phyloP scores from a whole-genome alignment of 2,329 filamentous ascomycete species.

The Colletotrichum australisinense region DNA sequence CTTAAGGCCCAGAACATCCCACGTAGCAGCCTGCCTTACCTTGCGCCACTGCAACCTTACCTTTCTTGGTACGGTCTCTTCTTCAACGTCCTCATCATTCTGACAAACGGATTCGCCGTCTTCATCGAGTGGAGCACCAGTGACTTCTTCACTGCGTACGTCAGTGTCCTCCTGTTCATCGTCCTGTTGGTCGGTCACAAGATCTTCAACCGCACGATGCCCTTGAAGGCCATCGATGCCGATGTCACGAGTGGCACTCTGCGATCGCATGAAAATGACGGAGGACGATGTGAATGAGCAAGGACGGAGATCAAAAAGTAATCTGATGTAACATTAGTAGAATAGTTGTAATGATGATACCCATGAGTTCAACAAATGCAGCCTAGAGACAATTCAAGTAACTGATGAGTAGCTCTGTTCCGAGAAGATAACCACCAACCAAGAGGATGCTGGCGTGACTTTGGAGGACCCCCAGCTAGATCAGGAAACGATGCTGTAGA shows the following conservation, averaged over 20 bases:
- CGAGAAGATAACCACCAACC: neutral
- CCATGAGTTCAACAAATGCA: constrained; percentile 11
- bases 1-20: constrained; percentile 67
- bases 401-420: neutral
- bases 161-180: constrained; percentile 73
- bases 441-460: neutral
- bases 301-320: neutral
- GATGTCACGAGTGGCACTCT: constrained; percentile 43
- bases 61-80: constrained; percentile 74
- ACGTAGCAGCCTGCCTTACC: constrained; percentile 69
- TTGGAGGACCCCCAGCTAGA: neutral
- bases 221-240: constrained; percentile 49
- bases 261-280: constrained; percentile 8
- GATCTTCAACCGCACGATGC: constrained; percentile 53
- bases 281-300: neutral
- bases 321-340: constrained; percentile 33
- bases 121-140: constrained; percentile 73
- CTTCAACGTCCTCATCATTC: constrained; percentile 71
- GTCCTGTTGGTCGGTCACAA: constrained; percentile 73
- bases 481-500: constrained; percentile 41
- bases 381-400: neutral
- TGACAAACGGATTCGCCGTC: constrained; percentile 77
- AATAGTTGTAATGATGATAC: constrained; percentile 33
- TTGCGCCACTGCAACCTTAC: constrained; percentile 71
- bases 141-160: constrained; percentile 73